Conservation (phyloP, 257 asterid species). For the Solanum virginianum region DNA sequence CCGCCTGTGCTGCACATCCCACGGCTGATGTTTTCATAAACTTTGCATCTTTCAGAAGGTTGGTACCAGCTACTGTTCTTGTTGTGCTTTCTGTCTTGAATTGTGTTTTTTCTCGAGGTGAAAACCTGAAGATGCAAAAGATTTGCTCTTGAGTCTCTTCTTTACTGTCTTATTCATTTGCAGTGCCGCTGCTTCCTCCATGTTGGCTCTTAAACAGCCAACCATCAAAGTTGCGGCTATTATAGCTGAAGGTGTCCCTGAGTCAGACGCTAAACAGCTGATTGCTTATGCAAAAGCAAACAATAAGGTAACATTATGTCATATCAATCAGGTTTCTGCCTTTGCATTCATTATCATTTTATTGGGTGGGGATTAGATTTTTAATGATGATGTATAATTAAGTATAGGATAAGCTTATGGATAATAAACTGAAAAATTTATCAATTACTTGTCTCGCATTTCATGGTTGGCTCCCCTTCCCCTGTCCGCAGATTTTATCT, state of each 20-base stretch:
- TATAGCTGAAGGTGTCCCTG: constrained; percentile 99
- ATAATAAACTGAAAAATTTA: background rate
- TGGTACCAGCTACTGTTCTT: constrained; percentile 2
- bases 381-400: background rate
- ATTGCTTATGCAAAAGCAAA: constrained; percentile 93
- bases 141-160: background rate
- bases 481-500: background rate
- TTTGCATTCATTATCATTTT: background rate
- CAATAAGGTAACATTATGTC: constrained; percentile 52
- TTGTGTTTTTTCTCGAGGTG: background rate
- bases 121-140: background rate
- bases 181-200: constrained; percentile 99
- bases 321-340: background rate
- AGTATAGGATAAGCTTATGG: background rate
- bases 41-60: constrained; percentile 99
- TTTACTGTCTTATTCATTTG: constrained; percentile 9
- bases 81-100: background rate
- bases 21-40: constrained; percentile 98
- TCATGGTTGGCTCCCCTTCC: background rate
- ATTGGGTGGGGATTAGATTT: background rate
- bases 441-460: background rate
- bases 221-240: constrained; percentile 92
- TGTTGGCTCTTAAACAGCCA: constrained; percentile 96
- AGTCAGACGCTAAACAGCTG: constrained; percentile 87
- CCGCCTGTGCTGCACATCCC: constrained; percentile 94